These are phyloP conservation scores for Filosporella fistucella DNA, from an alignment of 495 filamentous ascomycete species.

Conservation along the genomic window DNA sequence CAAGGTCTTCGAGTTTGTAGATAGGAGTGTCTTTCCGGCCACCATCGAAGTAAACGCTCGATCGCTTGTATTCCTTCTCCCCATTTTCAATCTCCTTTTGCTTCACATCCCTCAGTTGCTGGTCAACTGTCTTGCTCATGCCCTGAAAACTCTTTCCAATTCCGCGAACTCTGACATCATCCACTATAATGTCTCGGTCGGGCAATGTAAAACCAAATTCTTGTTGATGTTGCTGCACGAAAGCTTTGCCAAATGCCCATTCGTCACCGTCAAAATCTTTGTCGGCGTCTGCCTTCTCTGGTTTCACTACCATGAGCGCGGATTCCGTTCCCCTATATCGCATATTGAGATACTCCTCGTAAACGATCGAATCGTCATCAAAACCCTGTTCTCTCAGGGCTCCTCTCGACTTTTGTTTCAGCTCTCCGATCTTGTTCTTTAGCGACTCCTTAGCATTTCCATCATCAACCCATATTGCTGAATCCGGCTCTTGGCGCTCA, in stretches of 20 bases:
- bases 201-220: constrained; percentile 94
- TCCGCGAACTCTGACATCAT: constrained; percentile 85
- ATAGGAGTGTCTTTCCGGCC: constrained; percentile 77
- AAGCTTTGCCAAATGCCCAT: constrained; percentile 78
- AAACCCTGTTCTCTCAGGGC: constrained; percentile 73
- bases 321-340: constrained; percentile 85
- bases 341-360: constrained; percentile 89
- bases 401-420: constrained; percentile 63
- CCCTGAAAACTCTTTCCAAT: constrained; percentile 83
- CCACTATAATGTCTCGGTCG: constrained; percentile 84
- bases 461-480: constrained; percentile 65
- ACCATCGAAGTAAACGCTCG: constrained; percentile 67
- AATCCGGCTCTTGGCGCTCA: constrained; percentile 86
- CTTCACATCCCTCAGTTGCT: constrained; percentile 66
- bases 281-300: constrained; percentile 49
- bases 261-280: constrained; percentile 57
- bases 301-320: constrained; percentile 76
- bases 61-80: constrained; percentile 49
- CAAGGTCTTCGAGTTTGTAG: constrained; percentile 76
- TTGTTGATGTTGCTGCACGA: constrained; percentile 81
- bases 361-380: constrained; percentile 62
- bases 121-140: constrained; percentile 73
- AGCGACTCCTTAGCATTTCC: constrained; percentile 47
- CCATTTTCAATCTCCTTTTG: constrained; percentile 35
- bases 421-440: constrained; percentile 50